A percentile compares a stretch with the other conserved stretches of the same genome.
phyloP scores from a whole-genome alignment of 345 rosid species.

The Firmiana major region DNA sequence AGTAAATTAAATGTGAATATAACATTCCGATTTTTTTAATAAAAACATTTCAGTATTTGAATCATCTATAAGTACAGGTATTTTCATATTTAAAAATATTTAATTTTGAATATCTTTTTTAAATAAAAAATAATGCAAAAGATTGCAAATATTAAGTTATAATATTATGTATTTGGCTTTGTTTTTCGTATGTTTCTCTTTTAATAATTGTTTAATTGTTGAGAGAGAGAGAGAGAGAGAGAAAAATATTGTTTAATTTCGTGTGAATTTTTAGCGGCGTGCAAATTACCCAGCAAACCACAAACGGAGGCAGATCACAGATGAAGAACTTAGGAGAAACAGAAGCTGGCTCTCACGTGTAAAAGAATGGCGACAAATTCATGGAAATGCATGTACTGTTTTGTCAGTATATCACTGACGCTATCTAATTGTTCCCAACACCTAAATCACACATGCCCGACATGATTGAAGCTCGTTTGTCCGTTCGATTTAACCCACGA shows the following conservation, averaged over 20 bases:
- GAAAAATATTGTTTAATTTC: not conserved
- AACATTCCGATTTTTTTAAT: no score
- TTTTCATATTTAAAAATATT: no score
- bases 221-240: not conserved
- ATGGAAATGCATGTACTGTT: conserved; percentile 43
- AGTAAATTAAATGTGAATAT: no score
- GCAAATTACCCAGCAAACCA: not conserved
- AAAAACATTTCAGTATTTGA: no score
- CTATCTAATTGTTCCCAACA: not conserved
- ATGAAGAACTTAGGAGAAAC: not conserved
- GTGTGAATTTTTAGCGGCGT: not conserved
- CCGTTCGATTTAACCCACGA: conserved; percentile 35
- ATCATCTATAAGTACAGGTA: no score
- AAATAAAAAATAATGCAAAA: no score
- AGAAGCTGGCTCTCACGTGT: conserved; percentile 10
- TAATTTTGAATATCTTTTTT: no score
- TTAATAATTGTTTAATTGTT: no score
- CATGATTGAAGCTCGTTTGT: conserved; percentile 25
- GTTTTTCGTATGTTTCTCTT: no score
- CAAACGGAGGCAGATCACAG: not conserved
- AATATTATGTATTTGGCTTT: no score
- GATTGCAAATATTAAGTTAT: no score
- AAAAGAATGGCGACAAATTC: conserved; percentile 37
- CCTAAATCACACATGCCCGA: conserved; percentile 39
- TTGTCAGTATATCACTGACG: conserved; percentile 34